phyloP scores from a whole-genome alignment of 2,329 filamentous ascomycete genomes.

The Fusarium nurragi region DNA sequence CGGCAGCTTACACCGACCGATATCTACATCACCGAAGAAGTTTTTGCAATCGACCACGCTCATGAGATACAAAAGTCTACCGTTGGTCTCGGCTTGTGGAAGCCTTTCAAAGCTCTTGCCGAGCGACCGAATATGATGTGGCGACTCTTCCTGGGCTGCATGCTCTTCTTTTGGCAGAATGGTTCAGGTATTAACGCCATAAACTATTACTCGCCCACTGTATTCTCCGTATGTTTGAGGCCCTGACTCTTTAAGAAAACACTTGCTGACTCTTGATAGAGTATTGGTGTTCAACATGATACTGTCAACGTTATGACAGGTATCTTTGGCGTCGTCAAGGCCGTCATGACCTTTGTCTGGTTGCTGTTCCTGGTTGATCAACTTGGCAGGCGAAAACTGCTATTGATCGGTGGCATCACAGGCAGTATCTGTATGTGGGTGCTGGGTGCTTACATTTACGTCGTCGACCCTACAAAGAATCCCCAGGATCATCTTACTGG shows the following conservation, averaged over 20 bases:
- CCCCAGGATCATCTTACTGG: slow-evolving; percentile 49
- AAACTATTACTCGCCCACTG: slow-evolving; percentile 40
- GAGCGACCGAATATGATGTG: slow-evolving; percentile 59
- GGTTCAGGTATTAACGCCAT: slow-evolving; percentile 58
- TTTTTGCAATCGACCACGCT: slow-evolving; percentile 33
- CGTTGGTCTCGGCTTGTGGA: slow-evolving; percentile 57
- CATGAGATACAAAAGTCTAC: slow-evolving; percentile 69
- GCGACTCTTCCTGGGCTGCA: slow-evolving; percentile 69
- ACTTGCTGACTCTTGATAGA: not conserved
- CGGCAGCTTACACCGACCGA: slow-evolving; percentile 59
- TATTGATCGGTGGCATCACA: slow-evolving; percentile 68
- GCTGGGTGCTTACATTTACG: slow-evolving; percentile 64
- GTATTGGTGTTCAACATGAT: slow-evolving; percentile 19
- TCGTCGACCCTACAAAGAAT: slow-evolving; percentile 50
- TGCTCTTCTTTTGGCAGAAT: slow-evolving; percentile 75
- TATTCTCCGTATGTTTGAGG: slow-evolving; percentile 18
- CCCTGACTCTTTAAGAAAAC: fast-evolving
- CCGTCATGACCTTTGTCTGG: slow-evolving; percentile 70
- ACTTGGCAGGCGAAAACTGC: slow-evolving; percentile 55
- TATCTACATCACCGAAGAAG: slow-evolving; percentile 51
- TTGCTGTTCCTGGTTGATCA: slow-evolving; percentile 71
- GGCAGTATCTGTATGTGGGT: slow-evolving; percentile 70
- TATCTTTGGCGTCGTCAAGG: slow-evolving; percentile 75
- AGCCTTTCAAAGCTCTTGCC: slow-evolving; percentile 34
- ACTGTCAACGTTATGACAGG: slow-evolving; percentile 65